Conservation (phyloP, 306 rosid species). For the Bauhinia variegata region DNA sequence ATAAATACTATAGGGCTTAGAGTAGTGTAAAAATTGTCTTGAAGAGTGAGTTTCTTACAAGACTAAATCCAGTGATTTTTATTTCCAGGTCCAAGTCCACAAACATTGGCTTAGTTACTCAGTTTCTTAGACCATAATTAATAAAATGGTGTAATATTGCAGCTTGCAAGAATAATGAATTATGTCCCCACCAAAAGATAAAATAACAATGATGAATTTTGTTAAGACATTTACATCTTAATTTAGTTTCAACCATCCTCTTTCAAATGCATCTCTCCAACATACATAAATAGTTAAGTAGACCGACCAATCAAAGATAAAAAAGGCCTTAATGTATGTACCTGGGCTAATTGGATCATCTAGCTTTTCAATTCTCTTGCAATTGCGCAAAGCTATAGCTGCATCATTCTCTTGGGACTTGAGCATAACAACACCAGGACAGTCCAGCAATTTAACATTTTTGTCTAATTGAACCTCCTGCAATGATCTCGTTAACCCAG, state of each 20-base stretch:
- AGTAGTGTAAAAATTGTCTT: no score
- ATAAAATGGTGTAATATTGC: no score
- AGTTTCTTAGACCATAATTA: no score
- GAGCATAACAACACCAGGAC: slow-evolving; percentile 97
- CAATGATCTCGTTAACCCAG: slow-evolving; percentile 87
- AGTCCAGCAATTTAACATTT: slow-evolving; percentile 84
- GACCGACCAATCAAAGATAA: neutral
- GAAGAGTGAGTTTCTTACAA: no score
- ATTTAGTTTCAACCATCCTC: neutral
- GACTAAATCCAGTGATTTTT: no score
- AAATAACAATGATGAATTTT: no score
- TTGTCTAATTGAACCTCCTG: slow-evolving; percentile 92
- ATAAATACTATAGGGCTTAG: no score
- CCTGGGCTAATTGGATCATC: slow-evolving; percentile 93
- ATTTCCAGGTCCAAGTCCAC: no score
- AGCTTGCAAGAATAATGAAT: no score
- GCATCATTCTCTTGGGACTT: slow-evolving; percentile 64
- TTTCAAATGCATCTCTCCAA: neutral
- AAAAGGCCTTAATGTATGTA: slow-evolving; percentile 30
- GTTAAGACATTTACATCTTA: no score
- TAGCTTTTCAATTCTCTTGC: slow-evolving; percentile 92
- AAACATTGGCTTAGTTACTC: no score
- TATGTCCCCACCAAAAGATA: no score
- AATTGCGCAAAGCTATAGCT: slow-evolving; percentile 73
- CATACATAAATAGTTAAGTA: slow-evolving; percentile 3